Base-by-base conservation (phyloP, 2,329 filamentous ascomycete species). In the Alternaria arborescens region DNA sequence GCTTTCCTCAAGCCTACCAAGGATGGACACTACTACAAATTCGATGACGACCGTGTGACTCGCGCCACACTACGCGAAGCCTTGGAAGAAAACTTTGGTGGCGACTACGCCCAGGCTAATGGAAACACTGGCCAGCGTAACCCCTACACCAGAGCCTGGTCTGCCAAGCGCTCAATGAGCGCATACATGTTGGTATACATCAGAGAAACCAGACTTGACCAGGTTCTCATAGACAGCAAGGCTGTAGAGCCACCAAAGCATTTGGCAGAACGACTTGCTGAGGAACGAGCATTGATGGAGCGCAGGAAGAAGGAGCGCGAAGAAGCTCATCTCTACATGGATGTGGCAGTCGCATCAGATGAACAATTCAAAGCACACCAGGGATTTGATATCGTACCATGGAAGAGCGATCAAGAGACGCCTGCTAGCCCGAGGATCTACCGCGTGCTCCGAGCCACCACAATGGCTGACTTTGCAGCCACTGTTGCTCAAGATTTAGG, bases 111-210 rank as follows among this genome's bases (percentile, higher is more conserved):
- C 54, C 81, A 85, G 47, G 77, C 81, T 8, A 88, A 89, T 62
- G 87, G 87, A 8, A 81, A 82, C n/a, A 66, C 79, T 34, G 85
- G 84, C 51, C 84, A 87, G 58, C 83, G 88, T 57, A 89, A 89
- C 69, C 88, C 87, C 2, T 90, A 89, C 71, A 88, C 87, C 10
- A 81, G 87, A 40, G 86, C 86, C 20, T 84, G 87, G 77, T 89
- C 88, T 3, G 85, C 86, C 4, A 90, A 90, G 71, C 83, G 88
- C 47, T 89, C 87, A 3, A 90, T 89, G 85, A 99, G 94, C 77
- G 96, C 95, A 5, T 99, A 99, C 83, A 99, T 99, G 95, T 81
- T 99, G 83, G 96, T 99, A 2, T 99, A 99, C 75, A 93, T 99
- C 67, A 90, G 95, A 46, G 92, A 97, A 77, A 91, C 90, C 52